Base-by-base conservation (phyloP, 441 rosid species). In the Adansonia rubrostipa region DNA sequence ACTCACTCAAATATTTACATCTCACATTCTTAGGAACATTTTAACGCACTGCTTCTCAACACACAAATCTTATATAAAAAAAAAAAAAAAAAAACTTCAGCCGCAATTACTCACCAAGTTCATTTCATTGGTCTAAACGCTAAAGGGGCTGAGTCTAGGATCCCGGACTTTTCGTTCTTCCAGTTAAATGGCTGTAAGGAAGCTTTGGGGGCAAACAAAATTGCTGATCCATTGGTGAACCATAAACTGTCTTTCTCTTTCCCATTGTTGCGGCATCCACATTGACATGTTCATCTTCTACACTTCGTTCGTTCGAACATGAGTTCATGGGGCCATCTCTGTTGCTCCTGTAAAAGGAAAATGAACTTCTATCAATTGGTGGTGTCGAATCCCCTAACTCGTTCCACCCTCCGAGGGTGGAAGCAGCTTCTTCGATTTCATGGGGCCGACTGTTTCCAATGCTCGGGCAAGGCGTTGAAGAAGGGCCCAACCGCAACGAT, bases 401-500 rank as follows among this genome's bases (percentile, higher is more conserved):
- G 58, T 64, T 64, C 71, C 79, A 80, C 79, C 83, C 85, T 1
- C 20, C 83, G 61, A 82, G 67, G 44, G 81, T 69, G 79, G 78
- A 42, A 63, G 56, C 76, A 42, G 73, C 57, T 40, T 68, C 80
- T 40, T 77, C 86, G 50, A 74, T 68, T 63, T 60, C 77, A 51
- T 60, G 76, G 24, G 20, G 76, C 47, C 71, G 74, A 33, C 17
- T 7, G 9, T 71, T 80, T 56, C 65, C 56, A 13, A 50, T 57
- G 66, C 64, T 50, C 0, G 68, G 70, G 73, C 76, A 60, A 42
- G 86, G 65, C 44, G 70, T 76, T 9, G 87, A 77, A 44, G 80
- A 79, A 82, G 89, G 88, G 42, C 98, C 98, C 84, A 94, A 79
- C 61, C 94, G 83, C 53, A 94, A 79, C 5, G 98, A 91, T 20